Percentiles rank a stretch among this genome's conserved stretches.
Evolutionary conservation across 1,284 basidiomycete species (phyloP).

Genomic region (Cronartium ribicola): DNA sequence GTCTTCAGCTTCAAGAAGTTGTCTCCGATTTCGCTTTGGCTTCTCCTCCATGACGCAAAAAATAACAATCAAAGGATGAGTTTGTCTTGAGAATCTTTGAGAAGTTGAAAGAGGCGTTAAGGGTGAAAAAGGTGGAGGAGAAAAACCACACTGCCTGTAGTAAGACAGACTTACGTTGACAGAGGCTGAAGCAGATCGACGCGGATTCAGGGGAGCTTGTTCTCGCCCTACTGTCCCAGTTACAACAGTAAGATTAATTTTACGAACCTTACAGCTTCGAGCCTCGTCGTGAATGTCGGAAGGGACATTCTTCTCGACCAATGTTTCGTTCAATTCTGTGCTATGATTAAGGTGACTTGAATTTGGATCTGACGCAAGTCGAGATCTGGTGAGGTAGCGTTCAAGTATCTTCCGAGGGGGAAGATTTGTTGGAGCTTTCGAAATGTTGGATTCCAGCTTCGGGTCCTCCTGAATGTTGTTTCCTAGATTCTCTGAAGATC

Average conservation of each 20-base stretch:
- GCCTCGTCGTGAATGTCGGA: not conserved
- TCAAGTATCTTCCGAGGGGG: not conserved
- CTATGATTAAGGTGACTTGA: not conserved
- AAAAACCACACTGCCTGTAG: not conserved
- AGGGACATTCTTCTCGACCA: not conserved
- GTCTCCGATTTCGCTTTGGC: slow-evolving; percentile 1
- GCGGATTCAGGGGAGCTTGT: not conserved
- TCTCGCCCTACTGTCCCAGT: not conserved
- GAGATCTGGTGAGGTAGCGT: slow-evolving; percentile 1
- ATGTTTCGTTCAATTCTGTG: not conserved
- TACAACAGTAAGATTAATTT: not conserved
- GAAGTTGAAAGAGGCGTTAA: too few relatives aligned
- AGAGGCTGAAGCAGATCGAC: not conserved
- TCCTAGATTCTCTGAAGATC: too few relatives aligned
- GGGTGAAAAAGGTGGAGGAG: too few relatives aligned
- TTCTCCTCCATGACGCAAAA: not conserved
- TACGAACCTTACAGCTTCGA: not conserved
- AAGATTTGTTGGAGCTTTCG: too few relatives aligned
- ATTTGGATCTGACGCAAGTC: not conserved
- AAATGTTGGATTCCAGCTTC: too few relatives aligned
- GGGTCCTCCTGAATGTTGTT: too few relatives aligned
- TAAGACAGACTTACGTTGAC: not conserved
- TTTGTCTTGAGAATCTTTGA: not conserved
- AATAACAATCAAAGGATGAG: not conserved
- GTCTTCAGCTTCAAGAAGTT: not conserved